phyloP scores from a whole-genome alignment of 139 green algal genomes.

The Picochlorum sp. region DNA sequence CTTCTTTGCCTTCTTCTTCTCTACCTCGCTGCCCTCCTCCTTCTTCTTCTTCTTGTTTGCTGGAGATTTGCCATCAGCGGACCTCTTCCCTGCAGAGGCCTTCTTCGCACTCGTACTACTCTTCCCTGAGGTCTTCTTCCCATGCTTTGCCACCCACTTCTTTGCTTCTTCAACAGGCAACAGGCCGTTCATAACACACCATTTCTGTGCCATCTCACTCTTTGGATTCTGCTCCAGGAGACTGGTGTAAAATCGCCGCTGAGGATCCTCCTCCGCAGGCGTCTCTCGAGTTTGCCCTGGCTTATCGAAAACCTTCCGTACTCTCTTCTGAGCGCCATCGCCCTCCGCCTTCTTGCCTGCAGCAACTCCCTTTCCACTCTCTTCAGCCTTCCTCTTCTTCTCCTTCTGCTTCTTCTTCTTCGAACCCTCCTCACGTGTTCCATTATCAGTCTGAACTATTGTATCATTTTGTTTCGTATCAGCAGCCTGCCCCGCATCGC shows the following conservation, averaged over 20 bases:
- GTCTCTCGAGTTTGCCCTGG: conserved; percentile 69
- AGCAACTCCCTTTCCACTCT: neutral
- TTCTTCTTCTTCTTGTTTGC: neutral
- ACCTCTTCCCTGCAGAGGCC: conserved; percentile 9
- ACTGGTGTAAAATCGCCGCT: conserved; percentile 73
- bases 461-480: too few relatives aligned
- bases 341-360: neutral
- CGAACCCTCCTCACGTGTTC: neutral
- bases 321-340: neutral
- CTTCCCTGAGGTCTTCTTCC: conserved; percentile 12
- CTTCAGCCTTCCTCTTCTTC: neutral
- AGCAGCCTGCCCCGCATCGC: too few relatives aligned
- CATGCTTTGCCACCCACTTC: conserved; percentile 25
- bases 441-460: too few relatives aligned
- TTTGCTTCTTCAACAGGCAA: conserved; percentile 50
- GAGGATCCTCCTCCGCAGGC: conserved; percentile 53
- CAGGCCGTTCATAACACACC: conserved; percentile 50
- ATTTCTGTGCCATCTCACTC: conserved; percentile 66
- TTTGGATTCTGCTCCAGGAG: conserved; percentile 58
- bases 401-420: neutral
- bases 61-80: neutral
- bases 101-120: conserved; percentile 1
- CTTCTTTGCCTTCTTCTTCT: conserved; percentile 4
- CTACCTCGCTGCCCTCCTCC: neutral
- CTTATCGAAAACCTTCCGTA: conserved; percentile 52